Conservation (phyloP, 345 rosid genomes). For the Turritis glabra region DNA sequence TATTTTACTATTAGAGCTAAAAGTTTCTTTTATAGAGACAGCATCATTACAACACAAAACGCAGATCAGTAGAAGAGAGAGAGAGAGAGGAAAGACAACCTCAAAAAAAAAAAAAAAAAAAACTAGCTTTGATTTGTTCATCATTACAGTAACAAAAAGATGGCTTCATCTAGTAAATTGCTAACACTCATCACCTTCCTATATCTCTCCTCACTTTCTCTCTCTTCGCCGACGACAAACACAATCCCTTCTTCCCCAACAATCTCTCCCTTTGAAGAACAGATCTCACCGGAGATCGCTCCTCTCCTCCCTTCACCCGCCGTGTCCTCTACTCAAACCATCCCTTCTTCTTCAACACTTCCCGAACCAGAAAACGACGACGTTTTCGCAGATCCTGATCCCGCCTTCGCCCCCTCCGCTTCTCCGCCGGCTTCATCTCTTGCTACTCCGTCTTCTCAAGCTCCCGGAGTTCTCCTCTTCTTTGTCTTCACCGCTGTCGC, state of each 20-base stretch:
- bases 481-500: slow-evolving; percentile 4
- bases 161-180: slow-evolving; percentile 57
- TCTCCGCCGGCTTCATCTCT: slow-evolving; percentile 49
- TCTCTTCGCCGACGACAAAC: slow-evolving; percentile 32
- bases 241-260: slow-evolving; percentile 38
- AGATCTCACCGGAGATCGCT: slow-evolving; percentile 74
- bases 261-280: slow-evolving; percentile 52
- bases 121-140: slow-evolving; percentile 56
- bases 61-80: slow-evolving; percentile 2
- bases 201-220: slow-evolving; percentile 38
- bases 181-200: slow-evolving; percentile 38
- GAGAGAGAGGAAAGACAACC: slow-evolving; percentile 12
- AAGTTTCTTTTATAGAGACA: slow-evolving; percentile 28
- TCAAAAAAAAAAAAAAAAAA: not conserved
- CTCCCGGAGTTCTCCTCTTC: slow-evolving; percentile 4
- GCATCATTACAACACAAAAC: slow-evolving; percentile 31
- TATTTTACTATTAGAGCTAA: slow-evolving; percentile 2
- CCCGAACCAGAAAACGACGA: slow-evolving; percentile 56
- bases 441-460: slow-evolving; percentile 34
- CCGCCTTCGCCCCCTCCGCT: slow-evolving; percentile 52
- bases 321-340: slow-evolving; percentile 60
- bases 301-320: slow-evolving; percentile 77
- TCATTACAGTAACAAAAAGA: slow-evolving; percentile 50
- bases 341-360: slow-evolving; percentile 72
- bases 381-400: slow-evolving; percentile 42